phyloP scores from a whole-genome alignment of 129 eudicot species.

The Erigeron canadensis region DNA sequence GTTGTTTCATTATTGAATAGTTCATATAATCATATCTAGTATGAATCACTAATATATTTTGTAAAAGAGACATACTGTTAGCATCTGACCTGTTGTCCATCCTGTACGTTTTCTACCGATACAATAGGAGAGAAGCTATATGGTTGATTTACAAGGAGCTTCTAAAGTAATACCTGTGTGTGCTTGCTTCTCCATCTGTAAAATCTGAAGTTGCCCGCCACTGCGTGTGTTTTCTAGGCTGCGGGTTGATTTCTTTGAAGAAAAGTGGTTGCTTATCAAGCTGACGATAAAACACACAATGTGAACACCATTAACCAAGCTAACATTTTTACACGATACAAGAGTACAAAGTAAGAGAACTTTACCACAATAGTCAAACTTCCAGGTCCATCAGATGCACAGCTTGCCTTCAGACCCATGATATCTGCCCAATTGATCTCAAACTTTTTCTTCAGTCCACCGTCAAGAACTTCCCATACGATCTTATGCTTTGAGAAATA shows the following conservation, averaged over 20 bases:
- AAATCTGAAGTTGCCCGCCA: conserved; percentile 87
- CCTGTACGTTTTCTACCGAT: too few relatives aligned
- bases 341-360: neutral
- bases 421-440: conserved; percentile 97
- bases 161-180: conserved; percentile 44
- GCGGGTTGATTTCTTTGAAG: conserved; percentile 83
- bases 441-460: conserved; percentile 81
- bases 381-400: conserved; percentile 61
- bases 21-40: neutral
- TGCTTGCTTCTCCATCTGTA: conserved; percentile 74
- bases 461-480: conserved; percentile 94
- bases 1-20: too few relatives aligned
- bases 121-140: too few relatives aligned
- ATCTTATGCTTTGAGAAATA: conserved; percentile 91
- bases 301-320: conserved; percentile 1
- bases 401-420: conserved; percentile 56
- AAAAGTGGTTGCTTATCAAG: conserved; percentile 67
- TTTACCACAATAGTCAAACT: conserved; percentile 68
- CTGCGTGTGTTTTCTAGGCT: conserved; percentile 84
- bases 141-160: neutral
- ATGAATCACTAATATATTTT: neutral
- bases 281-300: conserved; percentile 36
- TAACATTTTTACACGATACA: conserved; percentile 8
- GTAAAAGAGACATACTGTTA: neutral
- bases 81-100: neutral